Conservation (phyloP, 139 green algal species). For the Closterium sp. region DNA sequence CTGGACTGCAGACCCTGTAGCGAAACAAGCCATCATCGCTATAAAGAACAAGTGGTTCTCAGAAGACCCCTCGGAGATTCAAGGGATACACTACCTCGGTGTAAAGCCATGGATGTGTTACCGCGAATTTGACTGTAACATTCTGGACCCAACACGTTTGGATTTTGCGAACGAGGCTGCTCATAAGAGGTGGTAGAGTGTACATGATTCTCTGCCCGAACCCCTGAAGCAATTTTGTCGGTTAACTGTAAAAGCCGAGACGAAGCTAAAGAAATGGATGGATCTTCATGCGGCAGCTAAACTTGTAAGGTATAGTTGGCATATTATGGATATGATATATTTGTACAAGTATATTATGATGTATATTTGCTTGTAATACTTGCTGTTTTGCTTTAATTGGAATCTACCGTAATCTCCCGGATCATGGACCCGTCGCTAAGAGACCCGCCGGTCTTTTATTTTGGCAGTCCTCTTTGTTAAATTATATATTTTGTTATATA, state of each 20-base stretch:
- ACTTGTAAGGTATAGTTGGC: too few relatives aligned
- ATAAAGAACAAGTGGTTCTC: background rate
- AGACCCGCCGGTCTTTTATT: too few relatives aligned
- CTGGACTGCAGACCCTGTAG: background rate
- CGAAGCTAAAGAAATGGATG: background rate
- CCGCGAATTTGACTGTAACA: constrained; percentile 8
- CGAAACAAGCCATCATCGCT: background rate
- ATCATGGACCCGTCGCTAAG: too few relatives aligned
- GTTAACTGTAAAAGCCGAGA: background rate
- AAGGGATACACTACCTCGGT: constrained; percentile 11
- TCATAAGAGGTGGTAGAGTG: background rate
- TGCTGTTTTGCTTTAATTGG: too few relatives aligned
- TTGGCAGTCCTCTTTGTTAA: too few relatives aligned
- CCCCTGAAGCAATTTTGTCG: background rate
- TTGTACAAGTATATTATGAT: too few relatives aligned
- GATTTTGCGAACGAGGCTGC: background rate
- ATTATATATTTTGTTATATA: too few relatives aligned
- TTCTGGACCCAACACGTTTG: background rate
- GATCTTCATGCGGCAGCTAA: too few relatives aligned
- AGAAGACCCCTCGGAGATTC: background rate
- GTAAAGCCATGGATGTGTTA: constrained; percentile 20
- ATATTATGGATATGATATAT: too few relatives aligned
- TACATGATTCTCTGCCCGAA: background rate
- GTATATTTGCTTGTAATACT: too few relatives aligned
- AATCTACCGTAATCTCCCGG: too few relatives aligned